phyloP scores from a whole-genome alignment of 2,329 filamentous ascomycete species.

The Fusarium veterinarium region DNA sequence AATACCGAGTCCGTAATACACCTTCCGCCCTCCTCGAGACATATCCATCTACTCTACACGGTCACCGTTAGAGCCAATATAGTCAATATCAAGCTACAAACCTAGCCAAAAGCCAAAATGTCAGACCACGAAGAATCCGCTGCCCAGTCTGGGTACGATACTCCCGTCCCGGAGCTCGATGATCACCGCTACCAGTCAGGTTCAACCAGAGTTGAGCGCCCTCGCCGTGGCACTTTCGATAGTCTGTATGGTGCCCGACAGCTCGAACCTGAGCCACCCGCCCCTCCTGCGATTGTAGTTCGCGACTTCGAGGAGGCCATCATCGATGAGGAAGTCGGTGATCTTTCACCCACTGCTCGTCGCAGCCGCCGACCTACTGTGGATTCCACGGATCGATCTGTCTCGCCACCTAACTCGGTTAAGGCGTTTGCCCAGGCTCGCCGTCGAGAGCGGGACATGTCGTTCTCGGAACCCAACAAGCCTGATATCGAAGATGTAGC shows the following conservation, averaged over 20 bases:
- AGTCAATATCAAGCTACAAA: conserved; percentile 1
- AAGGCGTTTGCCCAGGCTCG: conserved; percentile 95
- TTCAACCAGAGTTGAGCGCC: conserved; percentile 68
- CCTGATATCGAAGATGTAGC: conserved; percentile 61
- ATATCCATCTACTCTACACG: conserved; percentile 16
- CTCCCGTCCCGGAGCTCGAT: conserved; percentile 83
- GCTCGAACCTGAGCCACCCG: conserved; percentile 52
- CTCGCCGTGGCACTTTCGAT: conserved; percentile 79
- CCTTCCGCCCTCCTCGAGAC: conserved; percentile 28
- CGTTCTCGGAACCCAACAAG: conserved; percentile 61
- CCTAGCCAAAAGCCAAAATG: conserved; percentile 61
- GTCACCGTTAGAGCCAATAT: conserved; percentile 8
- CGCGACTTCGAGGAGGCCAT: conserved; percentile 91
- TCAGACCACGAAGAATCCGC: conserved; percentile 71
- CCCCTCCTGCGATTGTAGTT: conserved; percentile 60
- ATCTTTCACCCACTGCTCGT: conserved; percentile 55
- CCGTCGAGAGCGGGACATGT: conserved; percentile 80
- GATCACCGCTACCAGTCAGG: conserved; percentile 81
- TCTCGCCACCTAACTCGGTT: conserved; percentile 94
- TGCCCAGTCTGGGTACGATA: conserved; percentile 74
- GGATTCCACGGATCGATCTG: conserved; percentile 71
- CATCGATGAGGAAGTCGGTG: conserved; percentile 76
- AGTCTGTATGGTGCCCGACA: conserved; percentile 70
- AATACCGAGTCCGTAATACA: conserved; percentile 46
- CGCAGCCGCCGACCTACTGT: conserved; percentile 67